Evolutionary conservation across 2,329 filamentous ascomycete species (phyloP).

Genomic region (Rhynchosporium secalis): DNA sequence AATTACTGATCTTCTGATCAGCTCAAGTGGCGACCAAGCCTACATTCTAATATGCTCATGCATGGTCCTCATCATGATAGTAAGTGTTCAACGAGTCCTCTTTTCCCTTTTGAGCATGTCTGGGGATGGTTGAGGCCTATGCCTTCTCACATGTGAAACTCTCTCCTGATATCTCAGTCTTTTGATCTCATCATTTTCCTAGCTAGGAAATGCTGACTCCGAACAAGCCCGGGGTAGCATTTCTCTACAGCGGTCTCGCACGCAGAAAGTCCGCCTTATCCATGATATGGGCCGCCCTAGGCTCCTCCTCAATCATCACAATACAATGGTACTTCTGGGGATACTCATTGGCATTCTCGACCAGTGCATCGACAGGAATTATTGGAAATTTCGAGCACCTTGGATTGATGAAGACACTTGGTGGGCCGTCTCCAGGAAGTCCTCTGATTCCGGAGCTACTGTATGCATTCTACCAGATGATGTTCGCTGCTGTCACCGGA

Average conservation of each 20-base stretch:
- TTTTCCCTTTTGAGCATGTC: too few species aligned
- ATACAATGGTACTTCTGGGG: conserved; percentile 99
- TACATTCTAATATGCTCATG: conserved; percentile 87
- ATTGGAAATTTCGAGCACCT: conserved; percentile 90
- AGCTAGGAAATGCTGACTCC: too few species aligned
- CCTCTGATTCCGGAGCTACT: conserved; percentile 84
- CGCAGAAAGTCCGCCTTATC: conserved; percentile 94
- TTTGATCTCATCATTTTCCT: too few species aligned
- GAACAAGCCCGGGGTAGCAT: conserved; percentile 56
- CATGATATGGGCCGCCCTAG: conserved; percentile 96
- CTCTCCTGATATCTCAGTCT: too few species aligned
- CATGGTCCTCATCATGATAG: conserved; percentile 92
- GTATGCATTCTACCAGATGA: conserved; percentile 97
- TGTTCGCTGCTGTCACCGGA: conserved; percentile 91
- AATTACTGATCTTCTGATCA: too few species aligned
- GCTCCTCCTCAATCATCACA: conserved; percentile 81
- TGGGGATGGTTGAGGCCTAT: too few species aligned
- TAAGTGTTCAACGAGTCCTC: too few species aligned
- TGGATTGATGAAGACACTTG: conserved; percentile 81
- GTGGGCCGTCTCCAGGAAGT: conserved; percentile 79
- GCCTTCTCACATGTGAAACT: too few species aligned
- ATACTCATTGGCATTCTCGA: conserved; percentile 89
- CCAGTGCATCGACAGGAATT: conserved; percentile 77
- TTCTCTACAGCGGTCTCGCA: conserved; percentile 96
- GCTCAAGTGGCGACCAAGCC: conserved; percentile 75